A percentile compares a stretch with the other conserved stretches of the same genome.
Conservation (phyloP, 2,329 filamentous ascomycete genomes). For the Colletotrichum trifolii region DNA sequence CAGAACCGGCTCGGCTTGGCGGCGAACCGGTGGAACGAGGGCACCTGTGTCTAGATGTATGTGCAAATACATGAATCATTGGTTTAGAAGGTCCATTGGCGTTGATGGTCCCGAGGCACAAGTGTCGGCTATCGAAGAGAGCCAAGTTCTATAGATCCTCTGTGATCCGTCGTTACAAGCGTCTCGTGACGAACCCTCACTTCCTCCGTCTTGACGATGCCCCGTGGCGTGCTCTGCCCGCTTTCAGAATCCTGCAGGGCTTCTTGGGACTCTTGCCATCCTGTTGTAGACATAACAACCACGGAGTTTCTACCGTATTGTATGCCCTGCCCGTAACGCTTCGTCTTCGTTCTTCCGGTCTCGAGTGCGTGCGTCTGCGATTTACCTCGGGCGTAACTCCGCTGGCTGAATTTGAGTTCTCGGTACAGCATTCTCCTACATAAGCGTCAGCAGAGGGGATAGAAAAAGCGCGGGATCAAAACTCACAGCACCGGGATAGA, state of each 20-base stretch:
- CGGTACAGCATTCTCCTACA: slow-evolving; percentile 48
- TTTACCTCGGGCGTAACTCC: slow-evolving; percentile 41
- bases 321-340: slow-evolving; percentile 36
- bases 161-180: no score
- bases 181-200: slow-evolving; percentile 42
- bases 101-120: no score
- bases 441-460: not conserved
- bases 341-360: slow-evolving; percentile 35
- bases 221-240: slow-evolving; percentile 23
- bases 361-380: slow-evolving; percentile 33
- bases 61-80: no score
- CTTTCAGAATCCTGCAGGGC: slow-evolving; percentile 41
- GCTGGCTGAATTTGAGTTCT: slow-evolving; percentile 45
- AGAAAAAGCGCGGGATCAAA: not conserved
- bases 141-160: no score
- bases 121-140: no score
- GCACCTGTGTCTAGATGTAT: no score
- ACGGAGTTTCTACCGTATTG: slow-evolving; percentile 45
- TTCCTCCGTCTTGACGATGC: slow-evolving; percentile 46
- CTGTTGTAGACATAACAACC: slow-evolving; percentile 45
- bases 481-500: slow-evolving; percentile 48
- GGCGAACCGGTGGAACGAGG: no score
- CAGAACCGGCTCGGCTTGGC: no score
- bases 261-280: slow-evolving; percentile 48
- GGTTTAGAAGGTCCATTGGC: no score